These are phyloP conservation scores for Tubosaeta sp. DNA, from an alignment of 768 basidiomycete genomes.

Conservation along the genomic window DNA sequence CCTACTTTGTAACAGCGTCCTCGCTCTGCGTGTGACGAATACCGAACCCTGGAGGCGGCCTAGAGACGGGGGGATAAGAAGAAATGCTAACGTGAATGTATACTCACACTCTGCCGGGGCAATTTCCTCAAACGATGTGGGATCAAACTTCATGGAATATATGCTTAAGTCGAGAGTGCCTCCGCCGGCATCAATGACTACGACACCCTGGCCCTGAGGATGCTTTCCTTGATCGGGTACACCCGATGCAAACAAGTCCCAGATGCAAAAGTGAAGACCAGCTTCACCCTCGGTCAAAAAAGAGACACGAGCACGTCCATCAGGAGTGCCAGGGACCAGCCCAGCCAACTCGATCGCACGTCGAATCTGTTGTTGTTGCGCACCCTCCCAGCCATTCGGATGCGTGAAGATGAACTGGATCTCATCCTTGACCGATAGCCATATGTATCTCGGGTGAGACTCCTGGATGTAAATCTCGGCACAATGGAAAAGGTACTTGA, in stretches of 20 bases:
- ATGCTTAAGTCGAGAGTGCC: slow-evolving; percentile 39
- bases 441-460: slow-evolving; percentile 39
- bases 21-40: slow-evolving; percentile 31
- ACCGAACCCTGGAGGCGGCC: slow-evolving; percentile 39
- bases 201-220: slow-evolving; percentile 29
- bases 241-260: slow-evolving; percentile 24
- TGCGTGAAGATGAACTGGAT: slow-evolving; percentile 53
- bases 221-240: slow-evolving; percentile 2
- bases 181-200: slow-evolving; percentile 49
- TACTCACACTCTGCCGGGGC: slow-evolving; percentile 28
- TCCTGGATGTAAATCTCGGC: slow-evolving; percentile 42
- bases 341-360: slow-evolving; percentile 47
- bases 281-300: slow-evolving; percentile 63
- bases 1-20: slow-evolving; percentile 30
- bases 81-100: neutral
- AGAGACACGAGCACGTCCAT: slow-evolving; percentile 39
- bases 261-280: slow-evolving; percentile 51
- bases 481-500: slow-evolving; percentile 41
- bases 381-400: slow-evolving; percentile 61
- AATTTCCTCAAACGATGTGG: slow-evolving; percentile 35
- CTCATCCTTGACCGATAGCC: slow-evolving; percentile 36
- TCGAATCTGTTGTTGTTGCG: slow-evolving; percentile 51
- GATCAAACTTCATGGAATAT: slow-evolving; percentile 33
- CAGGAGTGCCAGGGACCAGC: slow-evolving; percentile 38
- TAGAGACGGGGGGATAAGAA: slow-evolving; percentile 6